Base-by-base conservation (phyloP, 1,139 yeast genomes). In the Zygosaccharomyces sapae region DNA sequence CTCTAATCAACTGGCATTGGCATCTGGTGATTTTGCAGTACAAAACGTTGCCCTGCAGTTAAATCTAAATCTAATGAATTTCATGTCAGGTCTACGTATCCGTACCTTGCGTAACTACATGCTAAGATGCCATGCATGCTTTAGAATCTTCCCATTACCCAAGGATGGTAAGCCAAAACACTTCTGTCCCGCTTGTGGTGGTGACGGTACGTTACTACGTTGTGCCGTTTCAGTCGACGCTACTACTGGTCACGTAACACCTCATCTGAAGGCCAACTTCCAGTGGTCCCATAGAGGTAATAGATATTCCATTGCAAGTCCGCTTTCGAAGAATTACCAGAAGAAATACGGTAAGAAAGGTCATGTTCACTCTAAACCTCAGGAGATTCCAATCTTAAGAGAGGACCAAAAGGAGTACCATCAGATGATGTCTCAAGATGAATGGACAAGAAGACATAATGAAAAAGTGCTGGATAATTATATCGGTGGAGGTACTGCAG, bases 61-160 rank as follows among this genome's bases (percentile, higher is more conserved):
- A 60, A 96, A 97, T 5, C 69, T 92, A 45, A 84, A 86, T 55
- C 73, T 92, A 55, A 84, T 94, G 79, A 90, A 90, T 66, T 77
- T 87, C 30, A 77, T 81, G 71, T 81, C 92, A 1, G 98, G 98
- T 22, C 73, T 82, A 55, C 89, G 84, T 61, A 89, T 92, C 68
- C 84, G 80, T 57, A 79, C 87, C 65, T 86, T 92, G 42, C 79
- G 95, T 67, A 88, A 85, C 68, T 89, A 87, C 67, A 90, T 90
- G 97, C 77, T 87, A 62, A 77, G 99, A 68, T 92, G 99, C 67
- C 97, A 92, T 67, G 99, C 97, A 0, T 92, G 99, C 69, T 94
- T 92, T 79, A 73, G 79, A 52, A 72, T 89, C 62, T 73, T 84
- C 7, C 92, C 94, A 5, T 74, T 86, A 48, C 88, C 94, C 38